Base-by-base conservation (phyloP, 2,329 filamentous ascomycete genomes). In the Fusarium circinatum region DNA sequence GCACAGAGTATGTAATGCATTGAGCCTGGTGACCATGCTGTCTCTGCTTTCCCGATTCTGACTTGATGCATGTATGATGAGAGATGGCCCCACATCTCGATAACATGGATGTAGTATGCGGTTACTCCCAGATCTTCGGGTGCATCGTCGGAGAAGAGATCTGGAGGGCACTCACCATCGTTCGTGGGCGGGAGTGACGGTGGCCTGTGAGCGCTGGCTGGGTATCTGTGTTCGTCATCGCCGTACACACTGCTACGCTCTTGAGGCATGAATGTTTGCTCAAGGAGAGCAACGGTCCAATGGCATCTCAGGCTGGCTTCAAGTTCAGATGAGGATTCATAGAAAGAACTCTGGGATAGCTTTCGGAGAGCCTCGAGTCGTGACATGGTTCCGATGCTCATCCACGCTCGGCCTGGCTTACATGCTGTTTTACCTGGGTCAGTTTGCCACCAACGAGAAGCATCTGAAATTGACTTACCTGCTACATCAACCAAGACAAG, bases 211-310 rank as follows among this genome's bases (percentile, higher is more conserved):
- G 55, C 65, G 15, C 65, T 68, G 5, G 18, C 4, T 28, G 65
- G 63, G 18, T 68, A 68, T 26, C 18, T 68, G 5, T 48, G n/a
- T 4, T 62, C 45, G 8, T 62, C 41, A 6, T 38, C 36, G 6
- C 38, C 63, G 8, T 54, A 36, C 5, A n/a, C 24, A 10, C 34
- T 20, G 11, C 17, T 66, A 3, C 62, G 62, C 34, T 61, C 54
- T 14, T 62, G 63, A 10, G 65, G 65, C 41, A 67, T 68, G 18
- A 68, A 68, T 0, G 63, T 68, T 20, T 68, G 65, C 22, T 68
- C 65, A 1, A 68, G 45, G 0, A 68, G 63, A 26, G 45, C 51
- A 6, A 68, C 65, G 4, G 65, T 68, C 63, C 65, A 68, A 5
- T 48, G 63, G 0, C 65, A 62, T 13, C 39, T 28, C 1, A 68